A percentile compares a stretch with the other conserved stretches of the same genome.
Conservation (phyloP, 2,329 filamentous ascomycete species). For the Diaporthe sp. region DNA sequence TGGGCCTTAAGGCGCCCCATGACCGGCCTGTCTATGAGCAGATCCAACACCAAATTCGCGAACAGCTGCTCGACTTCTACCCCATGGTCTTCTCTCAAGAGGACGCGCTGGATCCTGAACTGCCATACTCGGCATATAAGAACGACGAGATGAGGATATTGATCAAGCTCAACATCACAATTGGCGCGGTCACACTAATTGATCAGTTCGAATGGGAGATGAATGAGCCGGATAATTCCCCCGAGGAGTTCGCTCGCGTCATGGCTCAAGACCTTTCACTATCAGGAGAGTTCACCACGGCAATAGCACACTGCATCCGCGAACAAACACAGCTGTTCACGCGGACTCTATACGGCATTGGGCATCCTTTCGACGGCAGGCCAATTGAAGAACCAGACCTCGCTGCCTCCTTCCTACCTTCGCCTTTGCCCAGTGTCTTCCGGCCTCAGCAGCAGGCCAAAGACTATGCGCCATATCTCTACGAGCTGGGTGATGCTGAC, state of each 20-base stretch:
- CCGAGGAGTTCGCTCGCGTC: constrained; percentile 90
- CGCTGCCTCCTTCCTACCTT: constrained; percentile 85
- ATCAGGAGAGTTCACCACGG: constrained; percentile 95
- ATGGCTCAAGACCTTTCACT: constrained; percentile 93
- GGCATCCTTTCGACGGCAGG: constrained; percentile 94
- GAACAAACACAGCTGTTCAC: constrained; percentile 97
- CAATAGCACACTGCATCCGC: constrained; percentile 96
- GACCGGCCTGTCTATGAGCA: constrained; percentile 73
- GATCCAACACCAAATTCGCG: constrained; percentile 78
- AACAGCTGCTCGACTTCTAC: constrained; percentile 94
- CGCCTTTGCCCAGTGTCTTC: constrained; percentile 86
- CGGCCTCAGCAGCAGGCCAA: constrained; percentile 92
- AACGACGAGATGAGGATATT: constrained; percentile 99
- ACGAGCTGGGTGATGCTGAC: constrained; percentile 92
- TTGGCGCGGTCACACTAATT: constrained; percentile 91
- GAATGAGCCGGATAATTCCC: constrained; percentile 92
- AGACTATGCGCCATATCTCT: constrained; percentile 93
- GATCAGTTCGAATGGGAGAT: constrained; percentile 99
- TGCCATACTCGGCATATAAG: constrained; percentile 94
- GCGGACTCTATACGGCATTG: constrained; percentile 90
- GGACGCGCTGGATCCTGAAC: constrained; percentile 87
- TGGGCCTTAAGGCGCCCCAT: constrained; percentile 81
- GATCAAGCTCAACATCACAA: constrained; percentile 97
- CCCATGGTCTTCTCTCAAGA: constrained; percentile 92
- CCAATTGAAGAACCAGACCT: constrained; percentile 94